Conservation (phyloP, 78 protist species). For the Blattamonas nauphoetae region DNA sequence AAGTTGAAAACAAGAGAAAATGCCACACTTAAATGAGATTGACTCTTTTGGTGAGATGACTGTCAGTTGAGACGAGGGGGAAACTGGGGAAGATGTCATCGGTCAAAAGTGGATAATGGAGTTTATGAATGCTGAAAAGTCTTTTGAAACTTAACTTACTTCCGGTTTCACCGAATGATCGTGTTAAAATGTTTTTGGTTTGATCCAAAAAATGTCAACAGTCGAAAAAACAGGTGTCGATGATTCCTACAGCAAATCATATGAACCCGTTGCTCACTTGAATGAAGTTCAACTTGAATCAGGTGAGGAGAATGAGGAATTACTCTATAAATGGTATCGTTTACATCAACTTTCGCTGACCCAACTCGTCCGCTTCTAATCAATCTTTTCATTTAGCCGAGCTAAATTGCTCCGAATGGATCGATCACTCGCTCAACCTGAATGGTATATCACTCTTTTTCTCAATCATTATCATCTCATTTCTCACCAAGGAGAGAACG, state of each 20-base stretch:
- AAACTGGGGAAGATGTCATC: no score
- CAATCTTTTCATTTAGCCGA: constrained; percentile 26
- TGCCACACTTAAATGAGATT: no score
- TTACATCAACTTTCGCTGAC: no score
- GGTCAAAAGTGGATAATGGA: no score
- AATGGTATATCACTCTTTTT: constrained; percentile 44
- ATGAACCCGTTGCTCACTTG: neutral
- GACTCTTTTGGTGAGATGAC: no score
- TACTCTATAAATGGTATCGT: neutral
- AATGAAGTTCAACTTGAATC: neutral
- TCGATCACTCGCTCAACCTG: constrained; percentile 2
- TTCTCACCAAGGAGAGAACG: constrained; percentile 56
- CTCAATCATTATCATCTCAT: neutral
- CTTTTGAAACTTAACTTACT: no score
- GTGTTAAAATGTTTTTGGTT: neutral
- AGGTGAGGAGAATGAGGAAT: constrained; percentile 25
- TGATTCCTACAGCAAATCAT: neutral
- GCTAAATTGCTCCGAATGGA: constrained; percentile 65
- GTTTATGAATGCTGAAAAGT: no score
- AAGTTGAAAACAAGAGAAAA: no score
- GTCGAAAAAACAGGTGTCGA: neutral
- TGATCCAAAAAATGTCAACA: neutral
- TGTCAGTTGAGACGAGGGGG: no score
- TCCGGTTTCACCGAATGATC: no score
- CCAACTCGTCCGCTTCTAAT: neutral